Conservation (phyloP, 805 yeast genomes). For the Candida railenensis region DNA sequence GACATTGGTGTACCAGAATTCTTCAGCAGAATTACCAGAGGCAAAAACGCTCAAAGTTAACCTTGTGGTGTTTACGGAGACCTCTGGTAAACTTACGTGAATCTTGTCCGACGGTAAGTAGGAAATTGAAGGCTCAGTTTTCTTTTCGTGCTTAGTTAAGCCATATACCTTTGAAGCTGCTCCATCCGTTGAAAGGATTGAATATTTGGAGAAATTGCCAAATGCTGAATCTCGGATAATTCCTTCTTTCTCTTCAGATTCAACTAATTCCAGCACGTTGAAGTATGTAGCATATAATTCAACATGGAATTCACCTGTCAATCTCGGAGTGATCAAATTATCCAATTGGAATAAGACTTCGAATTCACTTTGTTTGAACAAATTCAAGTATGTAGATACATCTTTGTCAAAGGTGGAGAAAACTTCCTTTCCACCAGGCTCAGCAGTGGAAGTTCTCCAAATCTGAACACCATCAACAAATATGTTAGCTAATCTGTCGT, state of each 20-base stretch:
- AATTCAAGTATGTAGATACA: conserved; percentile 50
- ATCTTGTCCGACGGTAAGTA: conserved; percentile 44
- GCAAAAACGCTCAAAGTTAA: conserved; percentile 59
- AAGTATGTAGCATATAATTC: conserved; percentile 53
- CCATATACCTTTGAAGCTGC: conserved; percentile 43
- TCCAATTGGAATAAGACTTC: conserved; percentile 60
- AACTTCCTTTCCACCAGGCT: conserved; percentile 49
- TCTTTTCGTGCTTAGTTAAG: conserved; percentile 22
- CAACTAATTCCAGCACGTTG: conserved; percentile 15
- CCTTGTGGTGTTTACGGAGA: conserved; percentile 58
- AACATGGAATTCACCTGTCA: conserved; percentile 62
- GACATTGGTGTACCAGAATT: conserved; percentile 75
- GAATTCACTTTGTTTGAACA: conserved; percentile 44
- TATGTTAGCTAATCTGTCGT: conserved; percentile 64
- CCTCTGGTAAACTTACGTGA: conserved; percentile 39
- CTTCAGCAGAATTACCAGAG: conserved; percentile 78
- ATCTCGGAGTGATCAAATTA: conserved; percentile 52
- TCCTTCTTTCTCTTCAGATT: conserved; percentile 12
- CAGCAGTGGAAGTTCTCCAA: conserved; percentile 81
- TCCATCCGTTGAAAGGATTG: conserved; percentile 25
- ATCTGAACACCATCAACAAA: conserved; percentile 62
- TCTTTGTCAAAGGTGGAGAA: conserved; percentile 60
- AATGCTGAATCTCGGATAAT: background rate
- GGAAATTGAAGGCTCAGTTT: conserved; percentile 40
- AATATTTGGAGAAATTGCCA: conserved; percentile 4